A percentile compares a stretch with the other conserved stretches of the same genome.
These are phyloP conservation scores for Diaporthe sp. DNA, from an alignment of 2,329 filamentous ascomycete species.

Conservation along the genomic window DNA sequence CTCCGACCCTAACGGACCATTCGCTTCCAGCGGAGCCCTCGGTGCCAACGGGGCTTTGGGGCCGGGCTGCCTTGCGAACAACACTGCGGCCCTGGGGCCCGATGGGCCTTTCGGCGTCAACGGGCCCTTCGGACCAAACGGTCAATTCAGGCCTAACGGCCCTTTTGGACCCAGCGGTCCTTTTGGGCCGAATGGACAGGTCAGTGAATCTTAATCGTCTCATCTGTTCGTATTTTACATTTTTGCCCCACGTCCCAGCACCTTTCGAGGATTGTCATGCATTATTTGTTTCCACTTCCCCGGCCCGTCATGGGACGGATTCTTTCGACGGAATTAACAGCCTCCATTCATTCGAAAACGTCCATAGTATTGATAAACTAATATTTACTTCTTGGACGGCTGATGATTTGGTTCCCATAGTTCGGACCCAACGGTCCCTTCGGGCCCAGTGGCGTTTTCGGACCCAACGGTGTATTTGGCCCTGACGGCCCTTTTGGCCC, in stretches of 20 bases:
- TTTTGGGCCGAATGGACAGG: not conserved
- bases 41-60: not conserved
- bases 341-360: no score
- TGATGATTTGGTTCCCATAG: not conserved
- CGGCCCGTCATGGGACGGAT: not conserved
- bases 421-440: not conserved
- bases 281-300: not conserved
- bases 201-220: not conserved
- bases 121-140: not conserved
- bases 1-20: not conserved
- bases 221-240: not conserved
- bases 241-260: not conserved
- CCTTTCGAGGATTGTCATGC: no score
- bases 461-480: not conserved
- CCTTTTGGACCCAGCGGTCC: not conserved
- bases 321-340: not conserved
- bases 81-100: not conserved
- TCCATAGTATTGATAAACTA: not conserved
- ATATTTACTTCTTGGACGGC: not conserved
- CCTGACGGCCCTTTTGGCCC: not conserved
- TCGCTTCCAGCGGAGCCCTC: not conserved
- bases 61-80: not conserved
- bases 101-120: not conserved
- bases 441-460: not conserved
- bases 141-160: not conserved